Evolutionary conservation across 106 monocot genomes (phyloP), one percentile per base, ranked within the genome.

Genomic region (Vanilla planifolia): DNA sequence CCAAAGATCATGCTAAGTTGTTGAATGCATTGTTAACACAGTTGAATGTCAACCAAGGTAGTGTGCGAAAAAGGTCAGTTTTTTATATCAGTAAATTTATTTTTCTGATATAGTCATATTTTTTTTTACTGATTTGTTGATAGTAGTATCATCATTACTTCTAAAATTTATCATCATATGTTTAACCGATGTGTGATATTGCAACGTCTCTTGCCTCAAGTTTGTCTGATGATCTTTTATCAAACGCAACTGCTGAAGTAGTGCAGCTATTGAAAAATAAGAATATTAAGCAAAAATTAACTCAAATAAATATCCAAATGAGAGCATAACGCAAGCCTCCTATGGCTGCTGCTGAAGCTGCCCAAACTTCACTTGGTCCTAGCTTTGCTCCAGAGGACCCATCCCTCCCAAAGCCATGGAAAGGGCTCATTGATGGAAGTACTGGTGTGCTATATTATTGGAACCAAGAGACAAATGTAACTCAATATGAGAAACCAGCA

Each of bases 241-340:
- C 96, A 27, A 98, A 82, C 75, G 84, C 84, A 39, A 88, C 87
- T 43, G 24, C 48, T 59, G 77, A 81, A 68, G 84, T 98, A 26
- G 77, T 98, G 37, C 66, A 75, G 26, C 67, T 91, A 36, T 69
- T 98, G 71, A 75, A 79, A 59, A 90, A 77, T 65, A 86, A 73
- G 45, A 79, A 51, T 39, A 33, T 63, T 27, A 98, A 82, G 70
- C 74, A 91, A 67, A 91, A 98, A 65, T 77, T 98, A 62, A 77
- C 75, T 11, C 76, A 91, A 60, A 91, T 88, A 63, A 87, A 98
- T 47, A 98, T 98, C 34, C 96, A 98, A 67, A 87, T 98, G 87
- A n/a, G n/a, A n/a, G n/a, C n/a, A n/a, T n/a, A 16, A 4, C 8
- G 55, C 19, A n/a, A 39, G 11, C 40, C 45, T 32, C 32, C 14